phyloP scores from a whole-genome alignment of 768 basidiomycete genomes.

The Suillus ampliporus region DNA sequence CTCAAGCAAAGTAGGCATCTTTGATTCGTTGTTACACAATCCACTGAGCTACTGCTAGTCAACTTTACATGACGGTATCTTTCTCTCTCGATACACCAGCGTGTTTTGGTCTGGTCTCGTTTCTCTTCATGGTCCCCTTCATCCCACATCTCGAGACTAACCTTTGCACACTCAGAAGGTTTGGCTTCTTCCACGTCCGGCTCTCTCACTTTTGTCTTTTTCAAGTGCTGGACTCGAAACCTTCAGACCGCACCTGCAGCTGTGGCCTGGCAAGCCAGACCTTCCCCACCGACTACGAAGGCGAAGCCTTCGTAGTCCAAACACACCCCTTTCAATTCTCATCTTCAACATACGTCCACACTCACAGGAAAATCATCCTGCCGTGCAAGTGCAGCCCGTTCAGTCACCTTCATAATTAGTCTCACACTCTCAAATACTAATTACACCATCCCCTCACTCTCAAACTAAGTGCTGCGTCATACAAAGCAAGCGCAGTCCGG shows the following conservation, averaged over 20 bases:
- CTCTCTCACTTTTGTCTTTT: neutral
- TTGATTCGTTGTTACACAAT: neutral
- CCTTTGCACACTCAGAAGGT: neutral
- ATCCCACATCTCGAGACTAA: neutral
- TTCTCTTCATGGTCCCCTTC: neutral
- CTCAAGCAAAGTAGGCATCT: conserved; percentile 53
- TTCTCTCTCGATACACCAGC: too few relatives aligned
- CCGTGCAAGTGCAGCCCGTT: too few relatives aligned
- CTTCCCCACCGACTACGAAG: neutral
- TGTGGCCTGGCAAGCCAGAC: neutral
- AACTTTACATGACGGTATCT: conserved; percentile 50
- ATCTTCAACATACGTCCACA: too few relatives aligned
- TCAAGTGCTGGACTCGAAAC: neutral
- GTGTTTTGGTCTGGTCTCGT: neutral
- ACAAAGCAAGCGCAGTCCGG: too few relatives aligned
- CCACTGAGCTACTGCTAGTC: conserved; percentile 33
- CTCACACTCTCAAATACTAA: too few relatives aligned
- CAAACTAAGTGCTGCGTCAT: too few relatives aligned
- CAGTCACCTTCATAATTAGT: too few relatives aligned
- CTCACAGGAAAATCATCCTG: too few relatives aligned
- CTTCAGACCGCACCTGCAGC: neutral
- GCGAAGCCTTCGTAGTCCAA: neutral
- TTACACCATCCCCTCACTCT: too few relatives aligned
- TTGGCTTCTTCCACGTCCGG: neutral
- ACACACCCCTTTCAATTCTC: neutral